Evolutionary conservation across 1,139 yeast genomes (phyloP).

Genomic region (Pneumocystis wakefieldiae): DNA sequence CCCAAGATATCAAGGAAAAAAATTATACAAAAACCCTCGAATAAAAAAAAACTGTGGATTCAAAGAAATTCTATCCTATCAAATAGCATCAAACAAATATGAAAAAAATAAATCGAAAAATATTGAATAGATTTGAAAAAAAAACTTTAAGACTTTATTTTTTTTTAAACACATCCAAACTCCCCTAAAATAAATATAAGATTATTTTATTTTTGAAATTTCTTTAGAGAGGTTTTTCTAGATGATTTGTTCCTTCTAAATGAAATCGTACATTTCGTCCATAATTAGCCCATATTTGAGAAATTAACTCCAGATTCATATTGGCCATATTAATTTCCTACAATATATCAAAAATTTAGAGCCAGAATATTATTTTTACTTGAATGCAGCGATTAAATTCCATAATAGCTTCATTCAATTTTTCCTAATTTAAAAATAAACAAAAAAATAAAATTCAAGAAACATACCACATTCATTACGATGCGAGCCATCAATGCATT

Average conservation of each 20-base stretch:
- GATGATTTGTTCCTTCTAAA: constrained; percentile 53
- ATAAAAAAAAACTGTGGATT: too few species aligned
- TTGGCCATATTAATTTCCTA: constrained; percentile 50
- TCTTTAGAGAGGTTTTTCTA: constrained; percentile 37
- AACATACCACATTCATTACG: constrained; percentile 40
- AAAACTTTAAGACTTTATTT: too few species aligned
- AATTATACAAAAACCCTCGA: too few species aligned
- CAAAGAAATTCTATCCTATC: too few species aligned
- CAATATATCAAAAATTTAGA: neutral
- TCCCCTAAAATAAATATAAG: too few species aligned
- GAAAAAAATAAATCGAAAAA: too few species aligned
- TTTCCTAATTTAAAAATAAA: constrained; percentile 25
- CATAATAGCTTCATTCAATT: constrained; percentile 55
- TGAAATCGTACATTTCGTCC: constrained; percentile 57
- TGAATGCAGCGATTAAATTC: constrained; percentile 47
- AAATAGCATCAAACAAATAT: too few species aligned
- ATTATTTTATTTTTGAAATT: neutral
- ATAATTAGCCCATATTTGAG: constrained; percentile 74
- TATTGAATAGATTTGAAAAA: too few species aligned
- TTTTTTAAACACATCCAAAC: too few species aligned
- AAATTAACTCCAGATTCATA: constrained; percentile 54
- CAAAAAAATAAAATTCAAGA: constrained; percentile 29
- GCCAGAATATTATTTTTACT: constrained; percentile 17
- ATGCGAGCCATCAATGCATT: constrained; percentile 64
- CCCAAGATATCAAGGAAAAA: too few species aligned